phyloP scores from a whole-genome alignment of 179 eudicot species.

The Sideroxylon spinosum region DNA sequence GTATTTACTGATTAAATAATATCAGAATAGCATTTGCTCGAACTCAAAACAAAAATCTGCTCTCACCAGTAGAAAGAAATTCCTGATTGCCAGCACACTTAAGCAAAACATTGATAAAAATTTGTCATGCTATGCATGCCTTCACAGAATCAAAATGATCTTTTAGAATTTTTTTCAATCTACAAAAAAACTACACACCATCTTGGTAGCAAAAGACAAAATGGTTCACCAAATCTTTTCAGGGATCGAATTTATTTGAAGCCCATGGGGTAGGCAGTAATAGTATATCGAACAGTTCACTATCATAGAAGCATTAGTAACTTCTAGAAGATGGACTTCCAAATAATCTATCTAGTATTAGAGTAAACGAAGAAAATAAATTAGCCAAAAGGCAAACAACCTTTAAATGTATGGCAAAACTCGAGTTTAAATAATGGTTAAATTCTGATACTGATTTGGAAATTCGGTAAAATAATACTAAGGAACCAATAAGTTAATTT shows the following conservation, averaged over 20 bases:
- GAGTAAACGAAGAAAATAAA: too few relatives aligned
- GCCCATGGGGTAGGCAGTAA: not conserved
- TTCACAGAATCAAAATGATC: not conserved
- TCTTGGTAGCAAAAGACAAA: constrained; percentile 1
- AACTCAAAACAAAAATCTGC: too few relatives aligned
- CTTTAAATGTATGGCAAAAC: too few relatives aligned
- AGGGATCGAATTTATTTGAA: not conserved
- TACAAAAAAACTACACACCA: constrained; percentile 3
- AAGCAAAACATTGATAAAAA: not conserved
- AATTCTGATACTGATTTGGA: too few relatives aligned
- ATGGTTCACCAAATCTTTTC: constrained; percentile 10
- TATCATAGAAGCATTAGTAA: not conserved
- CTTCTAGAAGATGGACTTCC: not conserved
- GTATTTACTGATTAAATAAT: too few relatives aligned
- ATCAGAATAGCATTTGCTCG: too few relatives aligned
- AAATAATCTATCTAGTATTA: too few relatives aligned
- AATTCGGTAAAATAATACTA: too few relatives aligned
- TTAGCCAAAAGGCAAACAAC: too few relatives aligned
- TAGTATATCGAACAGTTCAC: not conserved
- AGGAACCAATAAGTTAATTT: too few relatives aligned
- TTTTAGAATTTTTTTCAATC: not conserved
- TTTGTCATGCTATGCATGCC: constrained; percentile 2
- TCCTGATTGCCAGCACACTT: constrained; percentile 14
- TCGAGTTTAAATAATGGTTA: too few relatives aligned
- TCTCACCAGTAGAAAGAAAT: constrained; percentile 17